Evolutionary conservation across 192 early-diverging fungal genomes (phyloP).

Genomic region (Lobosporangium transversale): DNA sequence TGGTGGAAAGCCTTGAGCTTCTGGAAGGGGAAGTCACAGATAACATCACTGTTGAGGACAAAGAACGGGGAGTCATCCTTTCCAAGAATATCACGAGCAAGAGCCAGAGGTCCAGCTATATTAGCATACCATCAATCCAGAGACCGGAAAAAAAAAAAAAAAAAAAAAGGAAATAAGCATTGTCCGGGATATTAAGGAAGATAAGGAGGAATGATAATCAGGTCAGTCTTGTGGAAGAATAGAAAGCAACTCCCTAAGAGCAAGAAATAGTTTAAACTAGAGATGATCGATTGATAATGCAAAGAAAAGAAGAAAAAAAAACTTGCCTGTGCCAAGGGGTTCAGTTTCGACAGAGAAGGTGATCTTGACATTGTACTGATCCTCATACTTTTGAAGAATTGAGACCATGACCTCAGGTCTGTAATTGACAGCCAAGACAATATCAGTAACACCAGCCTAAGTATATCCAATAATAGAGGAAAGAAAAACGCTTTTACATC

Average conservation of each 20-base stretch:
- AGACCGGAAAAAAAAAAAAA: not conserved
- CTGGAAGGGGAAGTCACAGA: conserved; percentile 98
- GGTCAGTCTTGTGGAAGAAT: no score
- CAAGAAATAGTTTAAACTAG: no score
- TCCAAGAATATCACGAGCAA: conserved; percentile 90
- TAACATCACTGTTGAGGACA: conserved; percentile 98
- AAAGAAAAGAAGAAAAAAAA: not conserved
- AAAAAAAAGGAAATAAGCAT: not conserved
- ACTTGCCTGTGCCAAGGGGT: conserved; percentile 87
- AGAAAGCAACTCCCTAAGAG: no score
- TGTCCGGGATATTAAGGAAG: not conserved
- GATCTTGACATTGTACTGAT: conserved; percentile 90
- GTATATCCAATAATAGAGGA: not conserved
- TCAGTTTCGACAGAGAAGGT: conserved; percentile 97
- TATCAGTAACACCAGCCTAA: conserved; percentile 97
- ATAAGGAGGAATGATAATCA: no score
- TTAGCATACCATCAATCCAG: not conserved
- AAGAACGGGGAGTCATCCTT: conserved; percentile 97
- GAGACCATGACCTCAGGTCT: conserved; percentile 97
- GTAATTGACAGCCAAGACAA: conserved; percentile 99
- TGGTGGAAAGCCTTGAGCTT: conserved; percentile 90
- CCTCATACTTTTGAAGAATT: conserved; percentile 93
- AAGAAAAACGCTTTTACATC: not conserved
- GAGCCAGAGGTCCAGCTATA: conserved; percentile 89
- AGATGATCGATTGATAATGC: no score